phyloP scores from a whole-genome alignment of 2,329 filamentous ascomycete genomes.

The Xylogone sp. region DNA sequence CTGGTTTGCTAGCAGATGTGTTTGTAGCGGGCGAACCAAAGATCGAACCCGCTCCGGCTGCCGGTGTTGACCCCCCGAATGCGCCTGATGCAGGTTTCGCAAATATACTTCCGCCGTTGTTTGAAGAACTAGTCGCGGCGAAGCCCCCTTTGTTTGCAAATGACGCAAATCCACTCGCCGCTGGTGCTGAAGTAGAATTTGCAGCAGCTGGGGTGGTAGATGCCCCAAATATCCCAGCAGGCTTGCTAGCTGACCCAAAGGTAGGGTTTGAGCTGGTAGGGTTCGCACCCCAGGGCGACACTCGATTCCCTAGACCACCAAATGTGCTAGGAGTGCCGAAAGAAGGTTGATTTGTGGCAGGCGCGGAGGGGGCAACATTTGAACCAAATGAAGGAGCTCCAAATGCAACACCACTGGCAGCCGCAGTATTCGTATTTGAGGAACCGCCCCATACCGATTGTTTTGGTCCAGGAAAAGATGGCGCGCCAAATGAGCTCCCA shows the following conservation, averaged over 20 bases:
- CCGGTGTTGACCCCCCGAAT: conserved; percentile 16
- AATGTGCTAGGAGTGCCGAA: conserved; percentile 46
- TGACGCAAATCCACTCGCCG: conserved; percentile 46
- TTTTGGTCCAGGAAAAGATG: conserved; percentile 43
- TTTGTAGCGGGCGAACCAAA: not conserved
- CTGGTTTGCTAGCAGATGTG: conserved; percentile 7
- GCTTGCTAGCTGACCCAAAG: conserved; percentile 49
- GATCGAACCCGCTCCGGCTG: not conserved
- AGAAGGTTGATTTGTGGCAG: conserved; percentile 31
- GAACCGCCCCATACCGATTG: conserved; percentile 47
- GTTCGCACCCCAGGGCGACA: conserved; percentile 50
- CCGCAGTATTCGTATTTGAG: conserved; percentile 18
- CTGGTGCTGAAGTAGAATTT: conserved; percentile 23
- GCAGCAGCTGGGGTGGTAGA: conserved; percentile 23
- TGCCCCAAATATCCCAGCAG: conserved; percentile 32
- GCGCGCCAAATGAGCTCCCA: conserved; percentile 25
- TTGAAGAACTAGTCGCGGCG: conserved; percentile 30
- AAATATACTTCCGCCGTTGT: conserved; percentile 28
- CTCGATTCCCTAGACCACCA: conserved; percentile 36
- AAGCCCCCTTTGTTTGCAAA: conserved; percentile 56
- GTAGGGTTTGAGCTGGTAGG: conserved; percentile 28
- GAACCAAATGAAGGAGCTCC: conserved; percentile 25
- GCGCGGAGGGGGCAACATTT: conserved; percentile 8
- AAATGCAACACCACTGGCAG: conserved; percentile 13
- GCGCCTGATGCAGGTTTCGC: conserved; percentile 15